Base-by-base conservation (phyloP, 2,329 filamentous ascomycete genomes). In the Lasiodiplodia sp. region DNA sequence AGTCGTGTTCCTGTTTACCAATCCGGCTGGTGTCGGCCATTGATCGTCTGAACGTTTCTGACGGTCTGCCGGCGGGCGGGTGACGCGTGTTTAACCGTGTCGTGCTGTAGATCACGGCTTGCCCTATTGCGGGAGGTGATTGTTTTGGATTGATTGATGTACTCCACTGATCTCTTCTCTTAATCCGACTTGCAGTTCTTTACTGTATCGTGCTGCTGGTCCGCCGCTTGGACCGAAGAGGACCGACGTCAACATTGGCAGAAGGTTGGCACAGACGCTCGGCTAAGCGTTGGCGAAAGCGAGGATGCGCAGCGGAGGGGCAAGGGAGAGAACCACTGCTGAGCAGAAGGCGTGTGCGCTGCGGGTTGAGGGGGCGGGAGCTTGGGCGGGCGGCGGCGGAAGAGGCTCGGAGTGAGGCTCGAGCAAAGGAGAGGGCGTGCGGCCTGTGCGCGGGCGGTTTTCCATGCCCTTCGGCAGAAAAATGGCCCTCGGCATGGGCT, bases 341-440 rank as follows among this genome's bases (percentile, higher is more conserved):
- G 28, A 28, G 5, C 28, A 18, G 51, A 21, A 18, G 44, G 44
- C 44, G 44, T 47, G 44, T 38, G 21, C 28, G 23, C 14, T 28
- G 56, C 56, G 25, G 44, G 57, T 10, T 31, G 23, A 49, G n/a
- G 37, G 28, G 40, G 18, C 40, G 40, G 38, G 16, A 28, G 25
- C 31, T 44, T 44, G 40, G 40, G 18, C 40, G 40, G 40, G 14
- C 40, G 40, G 40, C 40, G 40, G 40, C 40, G n/a, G 44, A 47
- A 8, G 40, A 64, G 60, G 60, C 60, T 64, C 60, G 47, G 31
- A 21, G 47, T n/a, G 60, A 52, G 60, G 60, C 60, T 64, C 60
- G 60, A 64, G 60, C 60, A 23, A 18, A 23, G n/a, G 8, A 23
- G 14, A 34, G 31, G 38, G 18, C 6, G 40, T 14, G 40, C 7